phyloP scores from a whole-genome alignment of 177 flowering plant species.

The Vitis hybrid region DNA sequence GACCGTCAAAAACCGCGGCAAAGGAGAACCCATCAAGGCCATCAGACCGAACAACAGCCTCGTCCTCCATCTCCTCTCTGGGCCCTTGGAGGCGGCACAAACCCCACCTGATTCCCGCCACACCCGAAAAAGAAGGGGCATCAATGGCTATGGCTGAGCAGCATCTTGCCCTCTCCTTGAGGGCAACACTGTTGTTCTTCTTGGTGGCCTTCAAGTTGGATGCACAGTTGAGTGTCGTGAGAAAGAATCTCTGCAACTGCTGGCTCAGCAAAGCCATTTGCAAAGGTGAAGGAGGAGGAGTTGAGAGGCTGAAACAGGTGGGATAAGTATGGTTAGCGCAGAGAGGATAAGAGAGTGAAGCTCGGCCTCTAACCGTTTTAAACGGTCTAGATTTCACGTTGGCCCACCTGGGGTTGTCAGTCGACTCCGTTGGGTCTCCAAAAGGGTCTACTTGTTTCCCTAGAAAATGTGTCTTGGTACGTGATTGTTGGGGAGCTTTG shows the following conservation, averaged over 20 bases:
- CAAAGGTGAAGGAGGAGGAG: neutral
- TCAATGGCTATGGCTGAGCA: slow-evolving; percentile 86
- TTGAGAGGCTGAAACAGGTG: neutral
- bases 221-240: slow-evolving; percentile 19
- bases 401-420: neutral
- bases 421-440: too few relatives aligned
- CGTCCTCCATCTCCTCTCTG: slow-evolving; percentile 96
- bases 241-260: slow-evolving; percentile 39
- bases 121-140: slow-evolving; percentile 49
- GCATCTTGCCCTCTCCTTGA: slow-evolving; percentile 23
- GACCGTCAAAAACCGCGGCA: slow-evolving; percentile 97
- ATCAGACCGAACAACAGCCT: slow-evolving; percentile 57
- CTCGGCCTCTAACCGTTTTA: slow-evolving; percentile 17
- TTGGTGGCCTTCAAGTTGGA: slow-evolving; percentile 10
- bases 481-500: too few relatives aligned
- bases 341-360: slow-evolving; percentile 16
- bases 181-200: neutral
- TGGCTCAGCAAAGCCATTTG: slow-evolving; percentile 52
- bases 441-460: too few relatives aligned
- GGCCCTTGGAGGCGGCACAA: slow-evolving; percentile 61
- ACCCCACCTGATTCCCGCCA: slow-evolving; percentile 74
- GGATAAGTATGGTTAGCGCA: slow-evolving; percentile 5
- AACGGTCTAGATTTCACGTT: slow-evolving; percentile 10
- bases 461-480: too few relatives aligned
- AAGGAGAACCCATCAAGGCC: slow-evolving; percentile 68